These are phyloP conservation scores for Spatholobus suberectus DNA, from an alignment of 306 rosid genomes.

Conservation along the genomic window DNA sequence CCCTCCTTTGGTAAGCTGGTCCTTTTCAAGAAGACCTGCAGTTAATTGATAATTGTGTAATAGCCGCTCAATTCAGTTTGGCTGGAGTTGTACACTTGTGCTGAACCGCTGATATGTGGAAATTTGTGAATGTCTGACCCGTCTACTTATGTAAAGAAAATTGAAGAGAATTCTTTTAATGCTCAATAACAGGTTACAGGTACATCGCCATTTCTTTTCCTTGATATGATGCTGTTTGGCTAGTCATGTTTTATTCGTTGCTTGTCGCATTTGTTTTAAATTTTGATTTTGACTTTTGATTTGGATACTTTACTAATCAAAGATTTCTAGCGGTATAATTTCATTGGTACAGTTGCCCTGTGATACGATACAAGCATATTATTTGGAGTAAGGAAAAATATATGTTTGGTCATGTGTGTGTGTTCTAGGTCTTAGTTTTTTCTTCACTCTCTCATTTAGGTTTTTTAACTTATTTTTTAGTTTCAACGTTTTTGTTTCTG, in stretches of 20 bases:
- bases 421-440: background rate
- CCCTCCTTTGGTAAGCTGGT: constrained; percentile 39
- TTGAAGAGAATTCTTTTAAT: constrained; percentile 37
- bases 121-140: constrained; percentile 41
- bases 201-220: constrained; percentile 37
- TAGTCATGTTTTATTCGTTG: constrained; percentile 28
- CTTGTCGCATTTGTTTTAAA: background rate
- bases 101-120: constrained; percentile 38
- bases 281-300: constrained; percentile 4
- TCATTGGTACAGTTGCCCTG: background rate
- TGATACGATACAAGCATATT: background rate
- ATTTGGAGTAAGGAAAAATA: background rate
- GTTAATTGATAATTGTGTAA: constrained; percentile 33
- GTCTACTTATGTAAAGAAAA: constrained; percentile 48
- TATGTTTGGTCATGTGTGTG: background rate
- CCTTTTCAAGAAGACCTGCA: constrained; percentile 32
- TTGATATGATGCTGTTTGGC: background rate
- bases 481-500: background rate
- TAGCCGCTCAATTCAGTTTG: constrained; percentile 42
- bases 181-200: constrained; percentile 44
- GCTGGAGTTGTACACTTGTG: constrained; percentile 45
- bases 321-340: background rate
- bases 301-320: background rate
- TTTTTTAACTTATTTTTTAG: background rate
- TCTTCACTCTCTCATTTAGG: background rate